A percentile compares a stretch with the other conserved stretches of the same genome.
Evolutionary conservation across 2,329 filamentous ascomycete species (phyloP).

Genomic region (Tolypocladium paradoxum): DNA sequence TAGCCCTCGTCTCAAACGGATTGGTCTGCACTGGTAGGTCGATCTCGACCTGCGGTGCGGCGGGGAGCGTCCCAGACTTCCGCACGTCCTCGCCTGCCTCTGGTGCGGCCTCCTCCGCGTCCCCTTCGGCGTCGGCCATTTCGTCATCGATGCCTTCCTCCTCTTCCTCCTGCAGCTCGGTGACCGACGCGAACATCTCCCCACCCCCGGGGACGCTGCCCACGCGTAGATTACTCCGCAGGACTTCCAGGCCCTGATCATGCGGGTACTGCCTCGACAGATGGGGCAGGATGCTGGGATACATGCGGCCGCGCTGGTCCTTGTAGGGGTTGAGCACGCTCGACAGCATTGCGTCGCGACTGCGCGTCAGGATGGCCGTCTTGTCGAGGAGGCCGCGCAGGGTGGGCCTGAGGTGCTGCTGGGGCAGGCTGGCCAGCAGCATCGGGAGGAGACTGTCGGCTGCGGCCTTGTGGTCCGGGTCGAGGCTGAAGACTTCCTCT

Average conservation of each 20-base stretch:
- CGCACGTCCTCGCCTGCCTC: conserved; percentile 3
- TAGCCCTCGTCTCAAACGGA: conserved; percentile 21
- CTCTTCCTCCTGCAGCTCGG: conserved; percentile 28
- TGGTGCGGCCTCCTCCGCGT: not conserved
- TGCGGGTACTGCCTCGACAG: conserved; percentile 54
- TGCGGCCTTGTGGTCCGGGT: conserved; percentile 38
- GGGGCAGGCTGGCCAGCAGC: conserved; percentile 52
- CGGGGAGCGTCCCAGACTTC: conserved; percentile 10
- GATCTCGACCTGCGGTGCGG: conserved; percentile 10
- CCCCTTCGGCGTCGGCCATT: conserved; percentile 7
- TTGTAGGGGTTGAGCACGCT: conserved; percentile 72
- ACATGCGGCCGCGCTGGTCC: conserved; percentile 49
- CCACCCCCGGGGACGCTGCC: conserved; percentile 14
- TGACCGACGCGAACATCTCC: conserved; percentile 16
- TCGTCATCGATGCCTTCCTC: conserved; percentile 26
- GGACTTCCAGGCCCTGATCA: conserved; percentile 58
- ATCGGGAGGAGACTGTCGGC: conserved; percentile 52
- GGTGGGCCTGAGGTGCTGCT: conserved; percentile 57
- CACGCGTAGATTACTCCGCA: conserved; percentile 49
- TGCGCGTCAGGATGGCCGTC: conserved; percentile 60
- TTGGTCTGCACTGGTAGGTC: conserved; percentile 21
- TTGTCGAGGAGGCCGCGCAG: conserved; percentile 69
- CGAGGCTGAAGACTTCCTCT: conserved; percentile 23
- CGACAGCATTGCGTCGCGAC: conserved; percentile 64
- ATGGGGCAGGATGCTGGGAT: conserved; percentile 71